Base-by-base conservation (phyloP, 805 yeast genomes). In the Pichia deserticola region DNA sequence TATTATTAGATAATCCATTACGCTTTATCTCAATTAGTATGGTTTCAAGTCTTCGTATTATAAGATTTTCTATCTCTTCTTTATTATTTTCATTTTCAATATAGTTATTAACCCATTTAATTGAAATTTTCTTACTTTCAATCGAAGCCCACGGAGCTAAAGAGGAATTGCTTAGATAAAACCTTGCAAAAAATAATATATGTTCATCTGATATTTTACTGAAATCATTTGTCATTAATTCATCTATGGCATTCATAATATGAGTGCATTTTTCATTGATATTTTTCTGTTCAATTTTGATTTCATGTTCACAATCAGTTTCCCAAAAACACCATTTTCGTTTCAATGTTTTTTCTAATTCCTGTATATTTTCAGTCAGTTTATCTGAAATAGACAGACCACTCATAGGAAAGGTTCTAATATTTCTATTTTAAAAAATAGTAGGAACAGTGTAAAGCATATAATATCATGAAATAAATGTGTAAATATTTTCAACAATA, bases 271-370 rank as follows among this genome's bases (percentile, higher is more conserved):
- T 25, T 7, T 15, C 3, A 35, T 12, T 6, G 5, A 42, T 42
- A 3, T 42, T 25, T 13, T 8, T n/a, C 27, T 47, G 50, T 29
- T 42, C 28, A 28, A 13, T 7, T 7, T 7, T 7, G 6, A 27
- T 5, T 5, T 36, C 10, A 9, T 5, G 5, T 12, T 45, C 45
- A 7, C 11, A 30, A 8, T 34, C 52, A 11, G 33, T 41, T 6
- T 27, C n/a, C 44, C 47, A 42, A 42, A 37, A 38, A 45, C 52
- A 52, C 54, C 58, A 42, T 32, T 49, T 40, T 45, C 56, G 27
- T 30, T 44, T 33, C 15, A 42, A n/a, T 28, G 27, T 47, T n/a
- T 20, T 13, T 32, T 28, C 27, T n/a, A 27, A n/a, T 10, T 33
- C 7, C 10, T 27, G 28, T 29, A 28, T 3, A 3, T 15, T 13